Conservation (phyloP, 805 yeast species). For the Ogataea minuta region DNA sequence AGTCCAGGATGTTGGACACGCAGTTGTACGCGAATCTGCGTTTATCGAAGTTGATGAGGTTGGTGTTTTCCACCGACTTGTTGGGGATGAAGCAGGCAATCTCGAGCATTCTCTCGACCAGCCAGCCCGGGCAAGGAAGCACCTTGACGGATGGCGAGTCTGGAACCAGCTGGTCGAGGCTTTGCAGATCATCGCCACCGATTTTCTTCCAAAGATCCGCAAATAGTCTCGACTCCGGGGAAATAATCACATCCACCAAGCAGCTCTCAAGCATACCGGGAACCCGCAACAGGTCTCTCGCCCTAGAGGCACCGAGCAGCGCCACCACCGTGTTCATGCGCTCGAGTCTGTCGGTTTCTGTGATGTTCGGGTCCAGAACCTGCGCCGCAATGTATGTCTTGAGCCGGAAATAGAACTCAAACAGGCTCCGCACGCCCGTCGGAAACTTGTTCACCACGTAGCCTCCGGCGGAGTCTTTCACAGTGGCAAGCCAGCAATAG, state of each 20-base stretch:
- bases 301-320: slow-evolving; percentile 60
- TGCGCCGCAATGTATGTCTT: slow-evolving; percentile 63
- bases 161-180: slow-evolving; percentile 31
- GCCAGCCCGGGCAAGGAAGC: slow-evolving; percentile 92
- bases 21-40: slow-evolving; percentile 65
- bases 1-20: slow-evolving; percentile 50
- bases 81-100: slow-evolving; percentile 76
- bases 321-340: slow-evolving; percentile 68
- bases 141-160: slow-evolving; percentile 38
- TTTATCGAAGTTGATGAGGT: slow-evolving; percentile 82
- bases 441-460: slow-evolving; percentile 54
- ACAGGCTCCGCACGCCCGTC: slow-evolving; percentile 59
- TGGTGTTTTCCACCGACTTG: slow-evolving; percentile 62
- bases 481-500: slow-evolving; percentile 63
- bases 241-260: slow-evolving; percentile 64
- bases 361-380: slow-evolving; percentile 59
- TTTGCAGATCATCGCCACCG: slow-evolving; percentile 29
- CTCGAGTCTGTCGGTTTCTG: slow-evolving; percentile 57
- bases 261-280: slow-evolving; percentile 89
- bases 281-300: slow-evolving; percentile 55
- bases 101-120: slow-evolving; percentile 74
- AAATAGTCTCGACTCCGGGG: slow-evolving; percentile 77
- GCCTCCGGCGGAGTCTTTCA: slow-evolving; percentile 40
- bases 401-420: slow-evolving; percentile 66
- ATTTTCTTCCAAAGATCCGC: slow-evolving; percentile 70